Base-by-base conservation (phyloP, 345 rosid species). In the Lepidium africanum region DNA sequence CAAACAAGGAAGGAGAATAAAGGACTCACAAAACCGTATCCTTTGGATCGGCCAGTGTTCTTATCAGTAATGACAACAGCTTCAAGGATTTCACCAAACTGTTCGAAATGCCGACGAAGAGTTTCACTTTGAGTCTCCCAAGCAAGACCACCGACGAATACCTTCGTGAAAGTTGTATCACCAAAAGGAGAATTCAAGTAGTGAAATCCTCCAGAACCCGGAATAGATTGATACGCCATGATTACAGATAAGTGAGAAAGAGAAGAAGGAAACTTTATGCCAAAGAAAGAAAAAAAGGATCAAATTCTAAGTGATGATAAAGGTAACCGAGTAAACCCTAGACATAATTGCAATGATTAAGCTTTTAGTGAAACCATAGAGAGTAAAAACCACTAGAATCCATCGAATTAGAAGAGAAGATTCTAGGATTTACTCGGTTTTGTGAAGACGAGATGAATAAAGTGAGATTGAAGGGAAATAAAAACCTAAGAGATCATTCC, bases 11-110 rank as follows among this genome's bases (percentile, higher is more conserved):
- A 54, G 30, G 47, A 58, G 71, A 25, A 57, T n/a, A 53, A 43
- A 38, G 46, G 69, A 87, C 99, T 89, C 87, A 94, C 99, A 80
- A 94, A 94, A 46, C 99, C 99, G 42, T 94, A 94, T 72, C 99
- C 99, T 82, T 87, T 94, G 78, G 99, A 94, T 67, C 99, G 91
- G 62, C 90, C 95, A 23, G 92, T 87, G 76, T 87, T 89, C 84
- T 94, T 94, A 70, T 94, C 99, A 27, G 89, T 70, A 79, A 94
- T 89, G 40, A 94, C 99, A 36, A 89, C 93, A 32, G 97, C 99
- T 76, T 94, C 99, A 5, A 87, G 82, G 78, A 94, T 91, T 13
- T 91, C 96, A 19, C 99, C 99, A 16, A 75, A 91, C 75, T 80
- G 95, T 67, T 91, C 91, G 41, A 94, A 94, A 77, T 88, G 78